These are phyloP conservation scores for Yamadazyma triangularis DNA, from an alignment of 1,139 yeast genomes.

Conservation along the genomic window DNA sequence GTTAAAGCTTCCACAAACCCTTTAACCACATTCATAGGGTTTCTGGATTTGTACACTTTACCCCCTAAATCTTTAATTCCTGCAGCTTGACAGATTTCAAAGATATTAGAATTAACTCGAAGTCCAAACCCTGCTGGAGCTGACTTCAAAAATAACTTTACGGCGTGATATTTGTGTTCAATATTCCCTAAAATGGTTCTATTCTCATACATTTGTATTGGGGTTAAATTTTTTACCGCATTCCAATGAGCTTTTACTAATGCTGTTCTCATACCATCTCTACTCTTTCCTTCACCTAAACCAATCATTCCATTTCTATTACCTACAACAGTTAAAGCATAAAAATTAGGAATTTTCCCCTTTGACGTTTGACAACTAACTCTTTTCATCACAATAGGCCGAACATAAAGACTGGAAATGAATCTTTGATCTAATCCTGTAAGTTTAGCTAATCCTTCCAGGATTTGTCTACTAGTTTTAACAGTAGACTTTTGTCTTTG, in stretches of 20 bases:
- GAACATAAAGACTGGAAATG: conserved; percentile 58
- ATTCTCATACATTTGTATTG: conserved; percentile 83
- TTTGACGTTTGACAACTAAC: conserved; percentile 92
- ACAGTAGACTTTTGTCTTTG: conserved; percentile 12
- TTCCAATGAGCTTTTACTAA: conserved; percentile 88
- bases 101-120: conserved; percentile 85
- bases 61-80: conserved; percentile 94
- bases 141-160: conserved; percentile 72
- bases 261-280: conserved; percentile 74
- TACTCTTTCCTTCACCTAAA: conserved; percentile 90
- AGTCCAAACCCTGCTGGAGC: conserved; percentile 95
- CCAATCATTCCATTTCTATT: conserved; percentile 93
- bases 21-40: conserved; percentile 91
- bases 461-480: conserved; percentile 29
- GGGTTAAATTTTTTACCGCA: conserved; percentile 80
- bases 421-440: conserved; percentile 73
- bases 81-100: conserved; percentile 89
- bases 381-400: conserved; percentile 68
- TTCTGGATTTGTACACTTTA: conserved; percentile 86
- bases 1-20: conserved; percentile 84
- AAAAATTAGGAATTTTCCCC: conserved; percentile 86
- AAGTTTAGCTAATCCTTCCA: conserved; percentile 58
- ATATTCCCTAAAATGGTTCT: conserved; percentile 88
- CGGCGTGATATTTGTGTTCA: conserved; percentile 83
- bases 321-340: conserved; percentile 87